Percentiles rank a stretch among this genome's conserved stretches.
These are phyloP conservation scores for Allium cepa DNA, from an alignment of 106 monocot species.

Conservation along the genomic window DNA sequence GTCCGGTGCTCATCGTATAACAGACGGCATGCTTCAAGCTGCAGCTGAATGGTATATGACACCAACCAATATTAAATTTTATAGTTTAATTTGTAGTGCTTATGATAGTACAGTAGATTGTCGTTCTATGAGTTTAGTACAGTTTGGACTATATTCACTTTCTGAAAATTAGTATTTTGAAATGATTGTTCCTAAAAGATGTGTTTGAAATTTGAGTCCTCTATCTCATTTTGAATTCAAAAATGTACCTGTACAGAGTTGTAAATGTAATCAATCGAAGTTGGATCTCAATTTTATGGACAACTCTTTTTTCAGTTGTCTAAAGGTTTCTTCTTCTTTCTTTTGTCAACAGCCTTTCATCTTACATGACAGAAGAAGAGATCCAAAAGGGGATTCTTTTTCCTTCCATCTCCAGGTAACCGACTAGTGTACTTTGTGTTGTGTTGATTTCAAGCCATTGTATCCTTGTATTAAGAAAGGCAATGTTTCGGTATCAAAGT, in stretches of 20 bases:
- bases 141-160: no score
- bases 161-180: no score
- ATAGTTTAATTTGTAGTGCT: background rate
- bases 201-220: no score
- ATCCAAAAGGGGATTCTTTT: constrained; percentile 80
- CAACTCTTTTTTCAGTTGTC: background rate
- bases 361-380: constrained; percentile 92
- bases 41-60: constrained; percentile 76
- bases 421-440: background rate
- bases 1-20: constrained; percentile 78
- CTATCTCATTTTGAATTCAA: no score
- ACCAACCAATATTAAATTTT: background rate
- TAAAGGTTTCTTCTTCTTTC: constrained; percentile 3
- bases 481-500: background rate
- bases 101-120: no score
- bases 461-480: background rate
- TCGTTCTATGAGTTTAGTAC: no score
- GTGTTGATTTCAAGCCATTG: background rate
- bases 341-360: constrained; percentile 60
- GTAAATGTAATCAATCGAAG: no score
- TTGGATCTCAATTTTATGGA: no score
- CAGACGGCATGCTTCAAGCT: constrained; percentile 98
- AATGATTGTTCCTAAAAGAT: no score
- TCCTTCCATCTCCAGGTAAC: constrained; percentile 94
- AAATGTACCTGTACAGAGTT: no score